Conservation (phyloP, 495 filamentous ascomycete species). For the Aspergillus incahuasiensis region DNA sequence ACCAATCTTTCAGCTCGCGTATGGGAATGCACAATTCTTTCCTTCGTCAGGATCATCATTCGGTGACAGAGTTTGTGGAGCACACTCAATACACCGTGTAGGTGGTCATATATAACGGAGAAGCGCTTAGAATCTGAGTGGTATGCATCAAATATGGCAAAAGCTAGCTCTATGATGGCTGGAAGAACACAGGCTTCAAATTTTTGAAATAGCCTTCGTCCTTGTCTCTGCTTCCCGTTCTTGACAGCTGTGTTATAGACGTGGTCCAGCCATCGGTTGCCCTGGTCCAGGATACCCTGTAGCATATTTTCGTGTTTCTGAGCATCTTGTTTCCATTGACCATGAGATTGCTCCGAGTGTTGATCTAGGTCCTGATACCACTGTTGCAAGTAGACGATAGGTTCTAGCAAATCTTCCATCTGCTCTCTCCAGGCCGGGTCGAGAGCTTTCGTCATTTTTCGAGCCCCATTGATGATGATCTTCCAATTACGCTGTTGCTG, state of each 20-base stretch:
- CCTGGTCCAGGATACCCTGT: conserved; percentile 6
- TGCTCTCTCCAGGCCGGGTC: background rate
- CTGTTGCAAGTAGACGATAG: background rate
- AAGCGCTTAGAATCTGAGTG: conserved; percentile 5
- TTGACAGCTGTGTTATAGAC: conserved; percentile 1
- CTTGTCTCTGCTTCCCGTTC: background rate
- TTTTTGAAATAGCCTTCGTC: conserved; percentile 11
- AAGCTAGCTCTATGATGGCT: conserved; percentile 16
- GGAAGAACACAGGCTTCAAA: conserved; percentile 25
- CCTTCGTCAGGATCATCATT: conserved; percentile 1
- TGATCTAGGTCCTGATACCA: background rate
- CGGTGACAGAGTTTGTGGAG: conserved; percentile 14
- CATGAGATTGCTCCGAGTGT: background rate
- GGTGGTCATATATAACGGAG: conserved; percentile 7
- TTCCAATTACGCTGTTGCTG: conserved; percentile 12
- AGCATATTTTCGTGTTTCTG: conserved; percentile 7
- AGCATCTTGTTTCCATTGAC: background rate
- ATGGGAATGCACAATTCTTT: background rate
- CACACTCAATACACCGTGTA: conserved; percentile 13
- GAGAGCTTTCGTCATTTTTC: background rate
- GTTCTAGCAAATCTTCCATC: background rate
- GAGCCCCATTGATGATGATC: conserved; percentile 2
- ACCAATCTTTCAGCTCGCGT: background rate
- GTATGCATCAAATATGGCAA: conserved; percentile 22
- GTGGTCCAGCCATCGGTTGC: conserved; percentile 5